Evolutionary conservation across 2,329 filamentous ascomycete species (phyloP).

Genomic region (Paecilomyces fulvus): DNA sequence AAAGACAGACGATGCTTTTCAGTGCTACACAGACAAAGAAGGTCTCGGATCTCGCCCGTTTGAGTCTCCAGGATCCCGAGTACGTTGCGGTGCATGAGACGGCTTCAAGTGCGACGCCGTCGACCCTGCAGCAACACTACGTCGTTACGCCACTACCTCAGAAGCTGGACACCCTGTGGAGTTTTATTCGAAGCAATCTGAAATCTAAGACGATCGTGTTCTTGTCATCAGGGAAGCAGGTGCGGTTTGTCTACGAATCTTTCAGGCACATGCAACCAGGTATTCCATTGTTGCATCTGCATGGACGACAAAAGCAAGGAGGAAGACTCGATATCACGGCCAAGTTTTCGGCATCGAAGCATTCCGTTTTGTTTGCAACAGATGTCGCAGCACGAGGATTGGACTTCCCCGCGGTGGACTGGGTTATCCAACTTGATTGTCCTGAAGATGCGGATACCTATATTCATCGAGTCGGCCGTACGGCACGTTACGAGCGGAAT

Average conservation of each 20-base stretch:
- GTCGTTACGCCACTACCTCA: constrained; percentile 74
- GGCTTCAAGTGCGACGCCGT: constrained; percentile 69
- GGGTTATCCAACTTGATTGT: constrained; percentile 97
- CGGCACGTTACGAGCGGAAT: constrained; percentile 82
- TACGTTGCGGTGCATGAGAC: constrained; percentile 91
- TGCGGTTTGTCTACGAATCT: constrained; percentile 89
- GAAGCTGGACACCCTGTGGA: constrained; percentile 86
- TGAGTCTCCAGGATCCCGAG: constrained; percentile 83
- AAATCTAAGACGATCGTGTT: constrained; percentile 96
- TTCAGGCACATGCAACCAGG: constrained; percentile 91
- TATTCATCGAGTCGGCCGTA: constrained; percentile 90
- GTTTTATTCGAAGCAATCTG: constrained; percentile 82
- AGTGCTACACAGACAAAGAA: constrained; percentile 93
- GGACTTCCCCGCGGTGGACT: constrained; percentile 94
- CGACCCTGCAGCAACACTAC: constrained; percentile 82
- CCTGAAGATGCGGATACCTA: constrained; percentile 97
- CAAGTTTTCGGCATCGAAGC: constrained; percentile 70
- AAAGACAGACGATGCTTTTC: constrained; percentile 87
- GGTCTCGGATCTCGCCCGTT: constrained; percentile 79
- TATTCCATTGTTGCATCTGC: constrained; percentile 83
- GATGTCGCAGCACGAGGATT: constrained; percentile 91
- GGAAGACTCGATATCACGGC: constrained; percentile 80
- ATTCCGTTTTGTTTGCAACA: constrained; percentile 86
- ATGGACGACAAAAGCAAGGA: constrained; percentile 87
- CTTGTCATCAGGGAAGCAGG: constrained; percentile 89